Evolutionary conservation across 2,329 filamentous ascomycete species (phyloP).

Genomic region (Cordyceps javanica): DNA sequence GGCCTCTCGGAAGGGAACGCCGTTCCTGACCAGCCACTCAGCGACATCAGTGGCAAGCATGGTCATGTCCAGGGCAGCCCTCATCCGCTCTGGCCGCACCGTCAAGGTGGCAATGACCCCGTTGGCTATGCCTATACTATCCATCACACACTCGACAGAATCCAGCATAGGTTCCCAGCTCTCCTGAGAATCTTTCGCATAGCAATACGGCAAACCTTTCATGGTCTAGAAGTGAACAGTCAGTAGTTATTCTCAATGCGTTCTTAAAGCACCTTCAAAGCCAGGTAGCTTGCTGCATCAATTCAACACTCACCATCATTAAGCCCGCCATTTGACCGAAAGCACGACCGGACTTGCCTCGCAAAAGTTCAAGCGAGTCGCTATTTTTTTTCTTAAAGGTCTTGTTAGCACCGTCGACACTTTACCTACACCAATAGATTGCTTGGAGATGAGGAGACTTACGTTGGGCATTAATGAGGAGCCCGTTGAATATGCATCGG

Average conservation of each 20-base stretch:
- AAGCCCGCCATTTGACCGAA: constrained; percentile 79
- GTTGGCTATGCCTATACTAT: constrained; percentile 69
- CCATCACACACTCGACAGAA: constrained; percentile 64
- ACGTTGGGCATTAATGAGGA: too few species aligned
- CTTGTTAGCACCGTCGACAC: too few species aligned
- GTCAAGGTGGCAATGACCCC: constrained; percentile 64
- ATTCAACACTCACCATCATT: constrained; percentile 44
- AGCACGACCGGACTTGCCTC: constrained; percentile 67
- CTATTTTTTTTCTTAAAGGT: constrained; percentile 68
- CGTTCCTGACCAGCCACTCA: constrained; percentile 56
- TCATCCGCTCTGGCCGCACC: constrained; percentile 64
- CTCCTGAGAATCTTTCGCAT: constrained; percentile 77
- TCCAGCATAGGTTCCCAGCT: constrained; percentile 70
- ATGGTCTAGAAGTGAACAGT: constrained; percentile 33
- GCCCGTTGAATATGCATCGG: constrained; percentile 75
- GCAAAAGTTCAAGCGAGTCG: constrained; percentile 64
- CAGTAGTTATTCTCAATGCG: constrained; percentile 24
- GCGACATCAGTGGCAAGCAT: constrained; percentile 67
- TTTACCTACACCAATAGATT: too few species aligned
- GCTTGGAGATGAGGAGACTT: too few species aligned
- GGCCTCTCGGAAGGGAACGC: constrained; percentile 70
- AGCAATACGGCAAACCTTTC: constrained; percentile 61
- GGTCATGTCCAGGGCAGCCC: constrained; percentile 61
- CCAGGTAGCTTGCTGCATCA: constrained; percentile 12
- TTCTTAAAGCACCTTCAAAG: constrained; percentile 19